Conservation (phyloP, 306 rosid genomes). For the Cucurbita ficifolia region DNA sequence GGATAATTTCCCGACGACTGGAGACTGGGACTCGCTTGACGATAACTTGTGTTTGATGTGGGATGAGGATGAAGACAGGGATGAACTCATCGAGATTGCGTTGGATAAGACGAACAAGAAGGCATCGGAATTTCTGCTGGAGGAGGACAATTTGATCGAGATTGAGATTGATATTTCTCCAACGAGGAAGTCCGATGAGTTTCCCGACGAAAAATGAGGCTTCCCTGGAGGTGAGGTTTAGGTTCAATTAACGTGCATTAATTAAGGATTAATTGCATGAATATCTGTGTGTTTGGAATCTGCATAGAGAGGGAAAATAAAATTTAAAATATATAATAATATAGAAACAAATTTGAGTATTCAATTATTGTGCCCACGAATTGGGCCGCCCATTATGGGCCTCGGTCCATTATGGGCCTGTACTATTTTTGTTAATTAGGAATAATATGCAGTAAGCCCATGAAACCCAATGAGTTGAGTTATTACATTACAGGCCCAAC, state of each 20-base stretch:
- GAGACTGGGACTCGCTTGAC: slow-evolving; percentile 15
- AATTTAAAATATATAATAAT: background rate
- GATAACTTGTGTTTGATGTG: slow-evolving; percentile 29
- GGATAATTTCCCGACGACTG: slow-evolving; percentile 15
- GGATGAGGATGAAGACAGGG: slow-evolving; percentile 79
- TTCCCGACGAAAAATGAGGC: background rate
- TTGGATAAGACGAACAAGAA: slow-evolving; percentile 29
- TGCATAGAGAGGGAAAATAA: background rate
- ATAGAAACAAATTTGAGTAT: background rate
- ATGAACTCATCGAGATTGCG: slow-evolving; percentile 73
- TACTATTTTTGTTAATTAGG: too few relatives aligned
- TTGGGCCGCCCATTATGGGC: too few relatives aligned
- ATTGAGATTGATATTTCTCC: slow-evolving; percentile 35
- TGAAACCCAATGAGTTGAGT: background rate
- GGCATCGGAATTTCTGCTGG: slow-evolving; percentile 13
- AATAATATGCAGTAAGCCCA: too few relatives aligned
- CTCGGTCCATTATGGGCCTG: too few relatives aligned
- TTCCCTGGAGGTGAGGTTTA: background rate
- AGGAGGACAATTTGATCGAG: slow-evolving; percentile 32
- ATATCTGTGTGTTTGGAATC: background rate
- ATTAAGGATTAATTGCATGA: background rate
- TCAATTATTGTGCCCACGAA: background rate
- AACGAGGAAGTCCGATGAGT: slow-evolving; percentile 1
- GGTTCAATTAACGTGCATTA: background rate
- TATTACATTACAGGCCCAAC: background rate